A percentile compares a stretch with the other conserved stretches of the same genome.
phyloP scores from a whole-genome alignment of 306 rosid species.

The Herpetospermum pedunculosum region DNA sequence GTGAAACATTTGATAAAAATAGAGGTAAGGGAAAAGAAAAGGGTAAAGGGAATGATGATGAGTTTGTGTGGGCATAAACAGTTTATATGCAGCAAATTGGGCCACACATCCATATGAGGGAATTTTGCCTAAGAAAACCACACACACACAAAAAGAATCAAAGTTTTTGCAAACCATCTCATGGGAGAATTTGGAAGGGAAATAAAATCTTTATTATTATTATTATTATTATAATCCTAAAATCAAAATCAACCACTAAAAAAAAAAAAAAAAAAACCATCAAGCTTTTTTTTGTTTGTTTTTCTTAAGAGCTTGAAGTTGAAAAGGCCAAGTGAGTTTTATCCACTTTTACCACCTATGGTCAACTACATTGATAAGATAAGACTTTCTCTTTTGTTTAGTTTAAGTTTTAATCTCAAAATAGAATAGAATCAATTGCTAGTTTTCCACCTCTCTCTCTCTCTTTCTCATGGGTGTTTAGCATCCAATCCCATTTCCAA shows the following conservation, averaged over 20 bases:
- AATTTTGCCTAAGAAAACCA: slow-evolving; percentile 6
- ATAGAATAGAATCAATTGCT: background rate
- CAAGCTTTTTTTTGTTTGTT: background rate
- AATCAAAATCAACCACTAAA: background rate
- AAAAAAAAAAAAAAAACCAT: background rate
- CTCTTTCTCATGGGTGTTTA: background rate
- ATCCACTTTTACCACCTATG: background rate
- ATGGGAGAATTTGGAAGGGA: background rate
- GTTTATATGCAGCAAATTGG: background rate
- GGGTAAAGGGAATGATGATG: background rate
- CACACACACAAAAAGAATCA: background rate
- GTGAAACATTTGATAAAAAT: background rate
- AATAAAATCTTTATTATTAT: background rate
- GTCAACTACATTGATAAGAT: background rate
- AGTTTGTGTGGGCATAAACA: background rate
- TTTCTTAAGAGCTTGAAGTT: background rate
- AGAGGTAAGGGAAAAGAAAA: background rate
- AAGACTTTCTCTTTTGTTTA: background rate
- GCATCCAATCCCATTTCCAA: background rate
- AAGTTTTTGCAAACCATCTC: background rate
- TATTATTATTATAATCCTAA: background rate
- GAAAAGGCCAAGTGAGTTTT: background rate
- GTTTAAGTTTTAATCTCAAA: background rate
- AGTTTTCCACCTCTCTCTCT: background rate
- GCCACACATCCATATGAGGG: background rate